Conservation (phyloP, 2,329 filamentous ascomycete species). For the Colletotrichum siamense region DNA sequence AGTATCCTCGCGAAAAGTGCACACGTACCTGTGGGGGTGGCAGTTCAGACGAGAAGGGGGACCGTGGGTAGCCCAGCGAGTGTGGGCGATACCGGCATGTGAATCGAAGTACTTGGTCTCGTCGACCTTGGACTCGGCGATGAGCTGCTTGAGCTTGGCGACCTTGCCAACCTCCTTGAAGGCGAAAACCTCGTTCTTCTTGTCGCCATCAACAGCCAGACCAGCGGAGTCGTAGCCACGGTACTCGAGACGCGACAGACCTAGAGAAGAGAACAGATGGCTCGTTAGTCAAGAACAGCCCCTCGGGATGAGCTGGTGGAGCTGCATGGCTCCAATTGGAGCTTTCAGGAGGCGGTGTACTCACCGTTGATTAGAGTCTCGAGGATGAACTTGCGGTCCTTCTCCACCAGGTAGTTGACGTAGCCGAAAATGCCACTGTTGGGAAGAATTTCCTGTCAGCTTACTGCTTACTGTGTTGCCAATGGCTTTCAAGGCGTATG, state of each 20-base stretch:
- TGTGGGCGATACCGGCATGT: constrained; percentile 98
- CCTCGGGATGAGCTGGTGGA: not conserved
- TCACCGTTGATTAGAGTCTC: constrained; percentile 95
- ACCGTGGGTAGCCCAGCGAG: constrained; percentile 97
- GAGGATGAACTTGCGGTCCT: constrained; percentile 95
- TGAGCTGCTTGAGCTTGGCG: constrained; percentile 91
- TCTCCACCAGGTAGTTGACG: constrained; percentile 99
- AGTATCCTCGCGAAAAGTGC: not conserved
- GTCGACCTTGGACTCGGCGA: constrained; percentile 83
- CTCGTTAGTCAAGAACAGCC: constrained; percentile 31
- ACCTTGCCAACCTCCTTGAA: constrained; percentile 99
- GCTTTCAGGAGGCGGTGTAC: constrained; percentile 37
- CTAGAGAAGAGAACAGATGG: constrained; percentile 49
- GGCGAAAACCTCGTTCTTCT: constrained; percentile 96
- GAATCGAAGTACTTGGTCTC: constrained; percentile 94
- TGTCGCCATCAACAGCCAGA: constrained; percentile 94
- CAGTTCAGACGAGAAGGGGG: constrained; percentile 93
- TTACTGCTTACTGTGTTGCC: constrained; percentile 23
- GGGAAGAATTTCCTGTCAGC: constrained; percentile 17
- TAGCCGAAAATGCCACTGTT: constrained; percentile 93
- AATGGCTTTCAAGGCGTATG: not conserved
- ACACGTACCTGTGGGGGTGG: constrained; percentile 90
- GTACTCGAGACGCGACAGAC: constrained; percentile 95
- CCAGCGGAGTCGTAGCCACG: constrained; percentile 98
- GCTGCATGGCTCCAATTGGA: constrained; percentile 5